phyloP scores from a whole-genome alignment of 805 yeast genomes.

The Suhomyces vadensis region DNA sequence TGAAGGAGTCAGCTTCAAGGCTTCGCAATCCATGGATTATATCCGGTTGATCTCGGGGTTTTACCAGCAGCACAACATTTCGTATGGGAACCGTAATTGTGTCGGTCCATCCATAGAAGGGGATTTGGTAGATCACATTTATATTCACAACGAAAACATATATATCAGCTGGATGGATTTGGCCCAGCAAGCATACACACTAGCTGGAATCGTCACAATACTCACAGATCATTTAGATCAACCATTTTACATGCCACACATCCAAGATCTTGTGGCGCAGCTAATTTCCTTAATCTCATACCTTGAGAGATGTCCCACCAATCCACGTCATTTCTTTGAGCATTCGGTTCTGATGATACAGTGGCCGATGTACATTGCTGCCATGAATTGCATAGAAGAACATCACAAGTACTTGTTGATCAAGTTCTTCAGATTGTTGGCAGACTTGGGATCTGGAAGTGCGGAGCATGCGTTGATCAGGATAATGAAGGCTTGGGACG shows the following conservation, averaged over 20 bases:
- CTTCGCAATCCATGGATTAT: constrained; percentile 23
- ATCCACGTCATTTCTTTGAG: constrained; percentile 21
- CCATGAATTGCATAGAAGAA: constrained; percentile 40
- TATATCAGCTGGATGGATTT: constrained; percentile 56
- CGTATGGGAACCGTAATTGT: constrained; percentile 31
- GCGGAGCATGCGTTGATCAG: constrained; percentile 41
- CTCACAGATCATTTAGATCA: constrained; percentile 36
- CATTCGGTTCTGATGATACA: constrained; percentile 51
- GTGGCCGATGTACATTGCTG: constrained; percentile 56
- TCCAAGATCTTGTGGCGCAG: constrained; percentile 30
- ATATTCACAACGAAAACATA: constrained; percentile 11
- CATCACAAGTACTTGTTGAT: constrained; percentile 38
- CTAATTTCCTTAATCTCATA: constrained; percentile 25
- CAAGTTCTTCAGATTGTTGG: constrained; percentile 42
- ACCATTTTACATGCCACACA: constrained; percentile 35
- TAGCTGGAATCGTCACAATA: constrained; percentile 35
- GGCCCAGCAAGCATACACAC: constrained; percentile 47
- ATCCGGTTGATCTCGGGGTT: constrained; percentile 31
- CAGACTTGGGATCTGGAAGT: constrained; percentile 50
- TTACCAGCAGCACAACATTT: constrained; percentile 28
- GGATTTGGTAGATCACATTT: constrained; percentile 19
- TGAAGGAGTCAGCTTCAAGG: constrained; percentile 13
- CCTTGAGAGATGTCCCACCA: constrained; percentile 19
- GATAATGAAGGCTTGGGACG: constrained; percentile 31
- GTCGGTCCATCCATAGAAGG: constrained; percentile 25